Evolutionary conservation across 305 asterid genomes (phyloP).

Genomic region (Fraxinus greggii): DNA sequence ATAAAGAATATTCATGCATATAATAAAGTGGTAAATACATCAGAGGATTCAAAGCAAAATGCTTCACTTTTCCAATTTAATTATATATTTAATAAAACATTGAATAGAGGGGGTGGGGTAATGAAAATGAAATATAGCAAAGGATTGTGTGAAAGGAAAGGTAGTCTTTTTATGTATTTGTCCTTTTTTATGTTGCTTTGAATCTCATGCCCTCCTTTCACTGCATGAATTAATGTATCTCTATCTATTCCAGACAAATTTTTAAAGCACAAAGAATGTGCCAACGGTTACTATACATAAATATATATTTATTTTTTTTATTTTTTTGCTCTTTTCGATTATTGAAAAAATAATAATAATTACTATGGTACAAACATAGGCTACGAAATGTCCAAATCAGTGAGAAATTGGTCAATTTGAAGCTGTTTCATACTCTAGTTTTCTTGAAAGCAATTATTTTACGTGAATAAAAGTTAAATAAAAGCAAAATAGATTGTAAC

Average conservation of each 20-base stretch:
- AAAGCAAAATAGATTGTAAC: background rate
- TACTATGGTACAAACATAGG: constrained; percentile 7
- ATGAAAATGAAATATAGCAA: constrained; percentile 25
- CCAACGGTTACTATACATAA: constrained; percentile 26
- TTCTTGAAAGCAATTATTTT: background rate
- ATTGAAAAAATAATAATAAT: background rate
- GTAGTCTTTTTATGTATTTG: constrained; percentile 33
- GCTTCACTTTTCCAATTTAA: background rate
- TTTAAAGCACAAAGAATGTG: constrained; percentile 42
- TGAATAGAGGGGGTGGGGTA: constrained; percentile 26
- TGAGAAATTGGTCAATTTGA: constrained; percentile 17
- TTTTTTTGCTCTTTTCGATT: background rate
- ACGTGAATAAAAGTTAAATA: background rate
- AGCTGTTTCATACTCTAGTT: background rate
- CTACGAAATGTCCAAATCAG: constrained; percentile 30
- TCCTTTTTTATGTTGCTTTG: constrained; percentile 38
- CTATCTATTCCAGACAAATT: constrained; percentile 26
- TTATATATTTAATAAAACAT: background rate
- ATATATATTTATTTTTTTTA: constrained; percentile 10
- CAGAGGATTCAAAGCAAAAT: constrained; percentile 23
- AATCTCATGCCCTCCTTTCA: constrained; percentile 46
- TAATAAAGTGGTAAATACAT: constrained; percentile 10
- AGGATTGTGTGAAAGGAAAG: constrained; percentile 48
- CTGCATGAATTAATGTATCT: constrained; percentile 25
- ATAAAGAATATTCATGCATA: constrained; percentile 5